Percentiles rank a stretch among this genome's conserved stretches.
phyloP scores from a whole-genome alignment of 164 flowering plant genomes.

The Aristolochia fimbriata region DNA sequence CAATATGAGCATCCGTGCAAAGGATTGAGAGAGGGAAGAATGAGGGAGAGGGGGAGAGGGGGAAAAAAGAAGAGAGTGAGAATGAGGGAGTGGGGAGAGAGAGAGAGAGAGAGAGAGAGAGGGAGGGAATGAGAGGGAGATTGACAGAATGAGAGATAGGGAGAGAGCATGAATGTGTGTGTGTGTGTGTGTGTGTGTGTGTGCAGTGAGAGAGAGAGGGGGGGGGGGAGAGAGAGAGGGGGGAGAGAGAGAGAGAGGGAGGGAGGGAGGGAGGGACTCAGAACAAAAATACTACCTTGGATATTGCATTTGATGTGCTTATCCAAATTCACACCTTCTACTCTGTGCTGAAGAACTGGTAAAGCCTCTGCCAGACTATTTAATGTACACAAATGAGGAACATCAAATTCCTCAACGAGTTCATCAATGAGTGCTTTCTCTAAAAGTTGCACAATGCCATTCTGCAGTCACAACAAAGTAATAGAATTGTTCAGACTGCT shows the following conservation, averaged over 20 bases:
- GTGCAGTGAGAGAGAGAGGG: too few species aligned
- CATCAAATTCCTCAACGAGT: slow-evolving; percentile 32
- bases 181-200: too few species aligned
- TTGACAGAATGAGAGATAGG: too few species aligned
- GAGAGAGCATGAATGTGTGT: too few species aligned
- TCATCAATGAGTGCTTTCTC: slow-evolving; percentile 33
- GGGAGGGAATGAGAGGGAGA: too few species aligned
- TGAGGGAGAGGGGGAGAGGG: background rate
- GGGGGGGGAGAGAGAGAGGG: too few species aligned
- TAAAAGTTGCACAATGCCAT: slow-evolving; percentile 18
- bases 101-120: too few species aligned
- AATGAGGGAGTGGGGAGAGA: too few species aligned
- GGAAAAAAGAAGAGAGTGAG: too few species aligned
- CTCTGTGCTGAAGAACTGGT: slow-evolving; percentile 20
- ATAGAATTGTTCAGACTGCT: too few species aligned
- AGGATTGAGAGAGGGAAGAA: background rate
- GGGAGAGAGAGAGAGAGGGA: background rate
- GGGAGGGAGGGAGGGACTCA: background rate
- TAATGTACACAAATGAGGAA: slow-evolving; percentile 16
- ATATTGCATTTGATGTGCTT: slow-evolving; percentile 31
- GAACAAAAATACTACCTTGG: slow-evolving; percentile 62
- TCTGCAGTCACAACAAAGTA: slow-evolving; percentile 12
- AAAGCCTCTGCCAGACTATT: slow-evolving; percentile 31
- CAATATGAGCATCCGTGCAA: background rate
- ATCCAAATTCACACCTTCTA: slow-evolving; percentile 21